phyloP scores from a whole-genome alignment of 768 basidiomycete species.

The Hebeloma cylindrosporum region DNA sequence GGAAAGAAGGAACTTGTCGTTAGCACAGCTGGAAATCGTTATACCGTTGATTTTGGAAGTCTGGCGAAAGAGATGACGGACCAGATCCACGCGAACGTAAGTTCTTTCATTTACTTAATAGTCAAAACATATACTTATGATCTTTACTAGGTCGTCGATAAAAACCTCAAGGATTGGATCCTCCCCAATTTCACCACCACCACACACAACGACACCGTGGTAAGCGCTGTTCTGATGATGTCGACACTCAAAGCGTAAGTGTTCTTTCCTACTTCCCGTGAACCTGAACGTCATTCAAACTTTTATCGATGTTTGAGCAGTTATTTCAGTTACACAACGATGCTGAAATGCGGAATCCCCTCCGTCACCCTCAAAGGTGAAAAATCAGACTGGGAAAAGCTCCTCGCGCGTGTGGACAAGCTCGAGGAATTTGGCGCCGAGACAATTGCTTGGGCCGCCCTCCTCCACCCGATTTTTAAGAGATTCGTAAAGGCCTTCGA shows the following conservation, averaged over 20 bases:
- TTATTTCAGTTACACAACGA: slow-evolving; percentile 21
- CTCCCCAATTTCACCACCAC: slow-evolving; percentile 17
- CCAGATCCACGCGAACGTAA: slow-evolving; percentile 24
- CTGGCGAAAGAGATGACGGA: slow-evolving; percentile 30
- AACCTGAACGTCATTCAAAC: background rate
- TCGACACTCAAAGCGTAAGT: slow-evolving; percentile 16
- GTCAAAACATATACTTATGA: background rate
- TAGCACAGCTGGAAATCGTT: slow-evolving; percentile 8
- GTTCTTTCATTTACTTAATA: background rate
- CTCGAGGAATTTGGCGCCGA: slow-evolving; percentile 17
- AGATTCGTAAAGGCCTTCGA: slow-evolving; percentile 26
- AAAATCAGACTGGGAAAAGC: slow-evolving; percentile 22
- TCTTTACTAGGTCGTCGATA: slow-evolving; percentile 16
- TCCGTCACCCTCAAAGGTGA: slow-evolving; percentile 25
- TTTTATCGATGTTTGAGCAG: slow-evolving; percentile 1
- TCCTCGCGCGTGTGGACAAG: slow-evolving; percentile 22
- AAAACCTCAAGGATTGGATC: slow-evolving; percentile 19
- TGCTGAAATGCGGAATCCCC: slow-evolving; percentile 23
- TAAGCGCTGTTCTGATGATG: slow-evolving; percentile 21
- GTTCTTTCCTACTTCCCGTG: background rate
- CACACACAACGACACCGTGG: slow-evolving; percentile 16
- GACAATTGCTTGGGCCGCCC: slow-evolving; percentile 15
- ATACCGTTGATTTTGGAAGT: slow-evolving; percentile 29
- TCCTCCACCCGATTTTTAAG: slow-evolving; percentile 17
- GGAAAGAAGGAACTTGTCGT: slow-evolving; percentile 32